These are phyloP conservation scores for Solanum appendiculatum DNA, from an alignment of 257 asterid species.

Conservation along the genomic window DNA sequence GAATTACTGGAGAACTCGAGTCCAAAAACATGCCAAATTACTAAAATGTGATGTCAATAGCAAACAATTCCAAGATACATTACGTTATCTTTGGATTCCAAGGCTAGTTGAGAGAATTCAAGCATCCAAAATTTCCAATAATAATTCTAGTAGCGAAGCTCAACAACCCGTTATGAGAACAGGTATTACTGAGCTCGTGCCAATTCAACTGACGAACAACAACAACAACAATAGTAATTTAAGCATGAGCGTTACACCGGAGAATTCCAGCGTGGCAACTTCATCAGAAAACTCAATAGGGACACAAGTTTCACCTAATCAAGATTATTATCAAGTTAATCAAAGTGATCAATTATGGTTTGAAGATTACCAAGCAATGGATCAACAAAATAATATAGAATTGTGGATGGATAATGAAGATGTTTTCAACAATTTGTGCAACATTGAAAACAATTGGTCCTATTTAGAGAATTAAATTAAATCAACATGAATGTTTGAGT, in stretches of 20 bases:
- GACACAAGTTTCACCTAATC: not conserved
- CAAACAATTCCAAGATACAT: slow-evolving; percentile 81
- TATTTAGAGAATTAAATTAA: not conserved
- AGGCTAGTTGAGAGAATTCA: slow-evolving; percentile 69
- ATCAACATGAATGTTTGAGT: too few species aligned
- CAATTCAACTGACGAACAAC: not conserved
- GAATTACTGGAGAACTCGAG: slow-evolving; percentile 82
- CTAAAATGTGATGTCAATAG: slow-evolving; percentile 90
- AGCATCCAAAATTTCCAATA: slow-evolving; percentile 10
- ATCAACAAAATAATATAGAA: not conserved
- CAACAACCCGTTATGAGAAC: not conserved
- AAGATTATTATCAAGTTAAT: not conserved
- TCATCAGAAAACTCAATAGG: not conserved
- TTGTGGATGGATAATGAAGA: not conserved
- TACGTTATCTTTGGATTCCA: slow-evolving; percentile 84
- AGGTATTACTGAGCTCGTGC: not conserved
- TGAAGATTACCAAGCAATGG: not conserved
- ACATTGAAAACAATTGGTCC: not conserved
- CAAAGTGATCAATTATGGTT: not conserved
- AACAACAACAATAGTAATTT: not conserved
- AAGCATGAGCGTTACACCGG: not conserved
- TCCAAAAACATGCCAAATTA: slow-evolving; percentile 81
- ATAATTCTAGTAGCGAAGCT: not conserved
- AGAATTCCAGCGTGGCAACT: not conserved
- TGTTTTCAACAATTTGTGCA: not conserved